Evolutionary conservation across 495 filamentous ascomycete species (phyloP), one percentile per base, ranked within the genome.

Genomic region (Tuber microsphaerosporum): DNA sequence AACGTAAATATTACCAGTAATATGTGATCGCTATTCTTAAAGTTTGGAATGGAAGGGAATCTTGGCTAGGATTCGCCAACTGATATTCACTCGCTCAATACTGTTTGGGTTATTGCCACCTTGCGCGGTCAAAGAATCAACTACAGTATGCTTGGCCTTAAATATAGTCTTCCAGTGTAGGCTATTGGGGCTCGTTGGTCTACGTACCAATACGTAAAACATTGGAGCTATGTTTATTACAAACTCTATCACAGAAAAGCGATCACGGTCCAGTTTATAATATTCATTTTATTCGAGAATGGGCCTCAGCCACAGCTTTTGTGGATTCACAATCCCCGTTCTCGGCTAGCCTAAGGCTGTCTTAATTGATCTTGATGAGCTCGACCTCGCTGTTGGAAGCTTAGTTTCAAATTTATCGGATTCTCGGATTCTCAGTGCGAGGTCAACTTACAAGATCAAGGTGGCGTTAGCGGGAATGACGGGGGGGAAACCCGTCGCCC

Each of bases 401-500:
- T 65, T 65, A 65, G 56, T 65, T 65, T 65, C 14, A 17, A 26
- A 26, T 65, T 34, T 10, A 1, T 65, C 56, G 56, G 31, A 16
- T 34, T 34, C 26, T 65, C 5, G 4, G 31, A 16, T 34, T 34
- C 26, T 65, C 5, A 1, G 56, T 31, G 56, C 0, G 56, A 12
- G 26, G 56, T 26, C 44, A 34, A 77, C 85, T 84, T 81, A 86
- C 85, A 87, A 87, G 71, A 86, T 70, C 17, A 87, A 81, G 31
- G 77, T 83, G 10, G 86, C 51, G 65, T 82, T 80, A 2, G 85
- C 77, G 14, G 85, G 85, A 56, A 87, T 87, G 71, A 82, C 74
- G 45, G 80, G 81, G 41, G 85, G 82, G 77, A 87, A 86, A 70
- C 85, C 85, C 26, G 82, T 86, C 9, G 84, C 76, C 56, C 90